phyloP scores from a whole-genome alignment of 2,329 filamentous ascomycete species.

The Corniculantispora saksenae region DNA sequence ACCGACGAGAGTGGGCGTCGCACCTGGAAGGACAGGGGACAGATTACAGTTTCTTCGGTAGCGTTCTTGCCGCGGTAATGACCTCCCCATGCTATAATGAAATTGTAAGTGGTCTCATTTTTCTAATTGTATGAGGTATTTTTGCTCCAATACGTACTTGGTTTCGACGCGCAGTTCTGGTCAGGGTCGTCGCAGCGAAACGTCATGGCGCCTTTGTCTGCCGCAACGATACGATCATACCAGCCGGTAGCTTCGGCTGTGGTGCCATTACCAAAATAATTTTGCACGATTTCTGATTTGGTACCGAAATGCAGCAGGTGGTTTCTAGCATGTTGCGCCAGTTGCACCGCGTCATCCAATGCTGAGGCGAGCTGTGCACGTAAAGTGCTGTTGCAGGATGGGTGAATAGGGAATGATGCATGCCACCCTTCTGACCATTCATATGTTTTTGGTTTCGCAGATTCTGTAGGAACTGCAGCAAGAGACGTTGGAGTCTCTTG shows the following conservation, averaged over 20 bases:
- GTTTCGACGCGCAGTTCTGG: conserved; percentile 58
- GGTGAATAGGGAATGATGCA: conserved; percentile 54
- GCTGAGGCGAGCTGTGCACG: conserved; percentile 55
- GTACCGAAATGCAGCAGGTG: conserved; percentile 61
- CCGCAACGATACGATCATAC: conserved; percentile 60
- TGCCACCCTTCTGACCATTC: conserved; percentile 37
- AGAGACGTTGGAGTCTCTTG: conserved; percentile 25
- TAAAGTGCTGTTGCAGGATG: conserved; percentile 66
- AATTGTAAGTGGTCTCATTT: background rate
- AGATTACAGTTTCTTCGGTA: conserved; percentile 69
- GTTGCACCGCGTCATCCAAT: conserved; percentile 57
- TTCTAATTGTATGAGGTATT: background rate
- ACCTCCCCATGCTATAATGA: conserved; percentile 58
- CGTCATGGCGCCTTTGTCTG: conserved; percentile 56
- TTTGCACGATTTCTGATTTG: conserved; percentile 59
- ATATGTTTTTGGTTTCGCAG: conserved; percentile 29
- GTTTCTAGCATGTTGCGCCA: conserved; percentile 62
- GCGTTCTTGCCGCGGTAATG: conserved; percentile 69
- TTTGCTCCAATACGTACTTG: conserved; percentile 33
- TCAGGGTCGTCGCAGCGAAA: conserved; percentile 72
- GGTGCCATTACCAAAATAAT: conserved; percentile 65
- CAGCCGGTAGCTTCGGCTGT: conserved; percentile 62
- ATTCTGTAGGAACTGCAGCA: conserved; percentile 20
- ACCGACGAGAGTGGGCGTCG: conserved; percentile 59
- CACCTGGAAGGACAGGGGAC: conserved; percentile 59